Evolutionary conservation across 768 basidiomycete genomes (phyloP).

Genomic region (Kwoniella heveanensis): DNA sequence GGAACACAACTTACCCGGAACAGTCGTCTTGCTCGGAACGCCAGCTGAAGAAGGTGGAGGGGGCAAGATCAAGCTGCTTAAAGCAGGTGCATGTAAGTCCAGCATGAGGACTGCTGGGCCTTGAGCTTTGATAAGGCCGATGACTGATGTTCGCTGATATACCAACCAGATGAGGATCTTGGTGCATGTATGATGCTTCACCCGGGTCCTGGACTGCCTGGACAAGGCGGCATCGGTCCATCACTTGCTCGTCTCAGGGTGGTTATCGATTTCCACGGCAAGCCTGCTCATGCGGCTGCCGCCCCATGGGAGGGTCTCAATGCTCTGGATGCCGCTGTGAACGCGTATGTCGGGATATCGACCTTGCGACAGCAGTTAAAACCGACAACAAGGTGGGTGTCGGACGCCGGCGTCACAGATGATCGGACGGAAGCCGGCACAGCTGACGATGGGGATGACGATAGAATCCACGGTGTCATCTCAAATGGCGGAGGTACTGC

Average conservation of each 20-base stretch:
- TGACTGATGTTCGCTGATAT: too few species aligned
- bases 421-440: too few species aligned
- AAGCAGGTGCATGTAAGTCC: conserved; percentile 33
- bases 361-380: too few species aligned
- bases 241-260: conserved; percentile 22
- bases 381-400: too few species aligned
- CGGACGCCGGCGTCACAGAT: too few species aligned
- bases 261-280: conserved; percentile 32
- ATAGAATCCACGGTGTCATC: too few species aligned
- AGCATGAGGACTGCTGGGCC: neutral
- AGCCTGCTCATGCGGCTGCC: conserved; percentile 36
- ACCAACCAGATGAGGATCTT: conserved; percentile 30
- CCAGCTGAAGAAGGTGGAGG: conserved; percentile 43
- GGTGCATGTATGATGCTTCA: conserved; percentile 46
- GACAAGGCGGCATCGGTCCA: conserved; percentile 12
- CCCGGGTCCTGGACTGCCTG: conserved; percentile 13
- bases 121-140: too few species aligned
- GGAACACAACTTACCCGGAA: conserved; percentile 30
- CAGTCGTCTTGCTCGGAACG: conserved; percentile 38
- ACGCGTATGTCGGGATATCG: conserved; percentile 60
- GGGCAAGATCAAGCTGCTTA: conserved; percentile 35
- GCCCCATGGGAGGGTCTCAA: conserved; percentile 34
- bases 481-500: too few species aligned
- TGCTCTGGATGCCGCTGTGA: conserved; percentile 71
- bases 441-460: too few species aligned